These are phyloP conservation scores for Chlorella sp. DNA, from an alignment of 139 green algal species.

Conservation along the genomic window DNA sequence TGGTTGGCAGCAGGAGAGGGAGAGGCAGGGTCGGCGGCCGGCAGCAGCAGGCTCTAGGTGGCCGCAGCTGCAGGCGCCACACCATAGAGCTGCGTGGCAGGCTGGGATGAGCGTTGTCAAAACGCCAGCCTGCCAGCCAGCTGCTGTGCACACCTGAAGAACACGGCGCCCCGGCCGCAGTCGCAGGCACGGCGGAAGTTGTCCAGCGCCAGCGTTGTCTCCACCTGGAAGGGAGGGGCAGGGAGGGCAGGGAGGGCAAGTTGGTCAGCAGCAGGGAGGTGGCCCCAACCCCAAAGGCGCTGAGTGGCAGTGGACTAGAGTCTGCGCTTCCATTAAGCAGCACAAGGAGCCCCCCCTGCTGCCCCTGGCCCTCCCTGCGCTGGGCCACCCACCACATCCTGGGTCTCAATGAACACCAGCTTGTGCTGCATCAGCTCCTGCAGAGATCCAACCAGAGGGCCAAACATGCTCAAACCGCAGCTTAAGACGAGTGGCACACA, in stretches of 20 bases:
- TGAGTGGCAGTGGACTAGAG: too few species aligned
- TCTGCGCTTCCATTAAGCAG: too few species aligned
- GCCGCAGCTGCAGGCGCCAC: too few species aligned
- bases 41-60: too few species aligned
- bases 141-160: slow-evolving; percentile 74
- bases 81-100: too few species aligned
- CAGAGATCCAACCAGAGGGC: background rate
- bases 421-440: slow-evolving; percentile 96
- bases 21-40: background rate
- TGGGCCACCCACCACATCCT: slow-evolving; percentile 80
- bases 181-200: slow-evolving; percentile 98
- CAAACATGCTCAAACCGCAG: too few species aligned
- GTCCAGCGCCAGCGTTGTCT: slow-evolving; percentile 98
- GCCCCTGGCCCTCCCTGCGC: too few species aligned
- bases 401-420: slow-evolving; percentile 98
- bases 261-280: too few species aligned
- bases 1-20: background rate
- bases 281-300: too few species aligned
- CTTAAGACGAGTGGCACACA: background rate
- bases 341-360: too few species aligned
- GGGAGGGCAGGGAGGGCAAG: too few species aligned
- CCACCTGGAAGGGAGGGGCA: slow-evolving; percentile 53
- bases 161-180: slow-evolving; percentile 94
- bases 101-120: too few species aligned
- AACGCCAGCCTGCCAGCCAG: background rate